These are phyloP conservation scores for Rhizoctonia solani DNA, from an alignment of 1,284 basidiomycete species.

Conservation along the genomic window DNA sequence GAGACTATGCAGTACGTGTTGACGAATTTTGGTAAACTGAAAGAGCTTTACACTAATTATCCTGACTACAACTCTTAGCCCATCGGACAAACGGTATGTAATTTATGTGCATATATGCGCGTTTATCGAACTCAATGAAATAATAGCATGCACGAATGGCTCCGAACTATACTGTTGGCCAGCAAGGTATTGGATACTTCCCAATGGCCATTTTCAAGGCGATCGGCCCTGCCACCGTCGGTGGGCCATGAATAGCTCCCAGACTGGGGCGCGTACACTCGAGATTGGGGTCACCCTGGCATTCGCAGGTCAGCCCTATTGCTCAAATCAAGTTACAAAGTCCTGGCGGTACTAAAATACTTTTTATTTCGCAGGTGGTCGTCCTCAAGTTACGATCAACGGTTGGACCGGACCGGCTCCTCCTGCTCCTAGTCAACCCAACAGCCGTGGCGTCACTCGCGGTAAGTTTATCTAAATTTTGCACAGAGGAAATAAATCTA, in stretches of 20 bases:
- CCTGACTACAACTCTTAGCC: background rate
- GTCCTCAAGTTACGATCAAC: slow-evolving; percentile 24
- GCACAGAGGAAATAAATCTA: background rate
- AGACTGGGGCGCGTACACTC: slow-evolving; percentile 12
- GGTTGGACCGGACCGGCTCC: slow-evolving; percentile 22
- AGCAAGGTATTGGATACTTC: slow-evolving; percentile 41
- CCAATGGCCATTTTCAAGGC: slow-evolving; percentile 51
- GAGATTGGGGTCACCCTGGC: slow-evolving; percentile 5
- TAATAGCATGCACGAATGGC: slow-evolving; percentile 51
- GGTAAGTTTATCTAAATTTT: background rate
- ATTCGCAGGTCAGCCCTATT: slow-evolving; percentile 3
- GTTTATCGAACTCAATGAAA: background rate
- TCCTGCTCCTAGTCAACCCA: slow-evolving; percentile 11
- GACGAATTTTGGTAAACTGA: background rate
- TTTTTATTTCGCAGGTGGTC: slow-evolving; percentile 19
- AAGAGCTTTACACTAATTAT: background rate
- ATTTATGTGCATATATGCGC: background rate
- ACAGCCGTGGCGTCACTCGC: slow-evolving; percentile 33
- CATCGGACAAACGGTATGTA: background rate
- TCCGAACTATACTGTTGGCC: slow-evolving; percentile 48
- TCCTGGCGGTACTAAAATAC: background rate
- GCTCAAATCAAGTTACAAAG: background rate
- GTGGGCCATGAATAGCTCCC: slow-evolving; percentile 7
- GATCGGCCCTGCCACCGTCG: slow-evolving; percentile 16
- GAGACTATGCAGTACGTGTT: slow-evolving; percentile 55